Base-by-base conservation (phyloP, 345 rosid genomes). In the Rhodamnia argentea region DNA sequence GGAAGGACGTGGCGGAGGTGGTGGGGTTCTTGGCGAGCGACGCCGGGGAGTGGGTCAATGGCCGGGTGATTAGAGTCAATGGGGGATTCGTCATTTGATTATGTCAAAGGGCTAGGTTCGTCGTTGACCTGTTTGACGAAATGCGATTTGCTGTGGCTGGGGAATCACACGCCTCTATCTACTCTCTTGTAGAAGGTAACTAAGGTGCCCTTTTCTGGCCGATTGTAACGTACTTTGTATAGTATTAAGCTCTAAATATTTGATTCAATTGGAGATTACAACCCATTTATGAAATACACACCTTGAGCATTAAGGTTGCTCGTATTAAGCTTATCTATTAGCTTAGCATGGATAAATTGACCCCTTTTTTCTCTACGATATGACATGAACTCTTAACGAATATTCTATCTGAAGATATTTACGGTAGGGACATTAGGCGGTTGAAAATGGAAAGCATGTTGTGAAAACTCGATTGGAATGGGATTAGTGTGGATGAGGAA, bases 21-120 rank as follows among this genome's bases (percentile, higher is more conserved):
- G 94, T 93, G 52, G 95, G 94, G 10, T 91, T 93, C 70, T 82
- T 92, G 52, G 94, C 90, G 4, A 53, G 86, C 60, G 94, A 93
- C 86, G 92, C 88, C 24, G 93, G 94, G 54, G 93, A 92, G 82
- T 92, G 94, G 96, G 87, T 92, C 83, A 93, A 93, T 85, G 96
- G 96, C 10, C 96, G 91, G 52, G 89, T 91, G 20, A 84, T 92
- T 15, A 83, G 93, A 57, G 93, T 83, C 51, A 93, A 91, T 53
- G 94, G 94, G 59, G 96, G 96, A 85, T 84, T 74, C 54, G 60
- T 92, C 52, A 78, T 91, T 54, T 93, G 83, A 86, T 22, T n/a
- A 52, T 10, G 42, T 40, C 40, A 11, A 12, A 15, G 3, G 84
- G 15, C 52, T 82, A 44, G 58, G 32, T 82, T n/a, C 6, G 40